A percentile compares a stretch with the other conserved stretches of the same genome.
Evolutionary conservation across 768 basidiomycete species (phyloP).

Genomic region (Inosperma sp.): DNA sequence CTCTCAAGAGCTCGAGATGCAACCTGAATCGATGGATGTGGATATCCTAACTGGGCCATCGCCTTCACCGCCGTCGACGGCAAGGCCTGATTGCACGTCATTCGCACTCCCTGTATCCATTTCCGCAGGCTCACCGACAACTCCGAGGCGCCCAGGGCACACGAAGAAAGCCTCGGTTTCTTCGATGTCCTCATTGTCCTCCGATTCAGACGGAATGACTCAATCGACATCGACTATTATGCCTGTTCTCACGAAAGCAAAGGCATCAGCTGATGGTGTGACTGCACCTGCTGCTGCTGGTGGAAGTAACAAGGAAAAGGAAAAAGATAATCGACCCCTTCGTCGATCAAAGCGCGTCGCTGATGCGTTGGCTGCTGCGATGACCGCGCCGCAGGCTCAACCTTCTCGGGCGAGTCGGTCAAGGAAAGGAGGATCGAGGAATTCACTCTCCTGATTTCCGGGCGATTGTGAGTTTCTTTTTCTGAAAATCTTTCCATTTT

Average conservation of each 20-base stretch:
- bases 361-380: constrained; percentile 47
- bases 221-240: constrained; percentile 8
- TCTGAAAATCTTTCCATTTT: not conserved
- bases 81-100: not conserved
- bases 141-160: constrained; percentile 1
- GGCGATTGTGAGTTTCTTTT: not conserved
- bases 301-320: not conserved
- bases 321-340: constrained; percentile 31
- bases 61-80: not conserved
- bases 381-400: constrained; percentile 36
- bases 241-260: not conserved
- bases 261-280: not conserved
- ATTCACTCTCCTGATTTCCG: constrained; percentile 34
- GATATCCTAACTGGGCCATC: not conserved
- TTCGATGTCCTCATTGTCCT: constrained; percentile 11
- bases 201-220: constrained; percentile 4
- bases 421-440: constrained; percentile 32
- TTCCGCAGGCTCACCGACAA: not conserved
- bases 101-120: too few relatives aligned
- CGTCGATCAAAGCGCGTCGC: constrained; percentile 69
- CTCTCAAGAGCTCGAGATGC: not conserved
- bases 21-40: constrained; percentile 1
- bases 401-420: constrained; percentile 20
- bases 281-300: not conserved
- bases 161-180: constrained; percentile 5